phyloP scores from a whole-genome alignment of 169 alveolate species.

The Eimeria maxima region DNA sequence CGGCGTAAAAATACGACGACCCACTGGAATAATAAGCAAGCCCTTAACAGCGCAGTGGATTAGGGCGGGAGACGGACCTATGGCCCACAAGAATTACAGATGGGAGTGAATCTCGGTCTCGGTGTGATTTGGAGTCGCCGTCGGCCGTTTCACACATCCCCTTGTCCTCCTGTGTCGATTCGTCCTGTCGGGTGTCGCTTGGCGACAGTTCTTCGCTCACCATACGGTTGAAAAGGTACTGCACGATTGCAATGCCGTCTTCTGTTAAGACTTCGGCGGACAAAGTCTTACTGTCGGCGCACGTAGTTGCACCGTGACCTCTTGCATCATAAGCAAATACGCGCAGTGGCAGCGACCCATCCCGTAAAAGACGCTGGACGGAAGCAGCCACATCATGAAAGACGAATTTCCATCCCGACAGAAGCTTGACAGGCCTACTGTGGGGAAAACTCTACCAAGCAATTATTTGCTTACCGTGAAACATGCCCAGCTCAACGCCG shows the following conservation, averaged over 20 bases:
- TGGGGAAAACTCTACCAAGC: neutral
- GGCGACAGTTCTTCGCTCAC: neutral
- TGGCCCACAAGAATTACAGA: slow-evolving; percentile 78
- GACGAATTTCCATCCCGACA: neutral
- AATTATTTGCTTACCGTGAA: slow-evolving; percentile 57
- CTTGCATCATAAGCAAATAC: slow-evolving; percentile 80
- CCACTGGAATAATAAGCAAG: neutral
- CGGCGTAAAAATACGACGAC: neutral
- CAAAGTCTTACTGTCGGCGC: slow-evolving; percentile 75
- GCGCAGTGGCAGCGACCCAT: slow-evolving; percentile 62
- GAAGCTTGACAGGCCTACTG: neutral
- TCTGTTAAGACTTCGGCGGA: slow-evolving; percentile 70
- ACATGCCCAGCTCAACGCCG: slow-evolving; percentile 81
- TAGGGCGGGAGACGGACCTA: slow-evolving; percentile 20
- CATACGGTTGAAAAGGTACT: slow-evolving; percentile 49
- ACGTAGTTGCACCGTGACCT: slow-evolving; percentile 81
- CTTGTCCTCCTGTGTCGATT: neutral
- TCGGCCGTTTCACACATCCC: neutral
- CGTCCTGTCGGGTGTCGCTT: neutral
- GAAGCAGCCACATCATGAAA: neutral
- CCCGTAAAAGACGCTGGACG: slow-evolving; percentile 66
- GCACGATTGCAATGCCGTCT: slow-evolving; percentile 79
- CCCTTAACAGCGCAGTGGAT: neutral
- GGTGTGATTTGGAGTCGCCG: neutral
- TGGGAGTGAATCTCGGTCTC: slow-evolving; percentile 60